These are phyloP conservation scores for Bruguiera hainesii DNA, from an alignment of 441 rosid species.

Conservation along the genomic window DNA sequence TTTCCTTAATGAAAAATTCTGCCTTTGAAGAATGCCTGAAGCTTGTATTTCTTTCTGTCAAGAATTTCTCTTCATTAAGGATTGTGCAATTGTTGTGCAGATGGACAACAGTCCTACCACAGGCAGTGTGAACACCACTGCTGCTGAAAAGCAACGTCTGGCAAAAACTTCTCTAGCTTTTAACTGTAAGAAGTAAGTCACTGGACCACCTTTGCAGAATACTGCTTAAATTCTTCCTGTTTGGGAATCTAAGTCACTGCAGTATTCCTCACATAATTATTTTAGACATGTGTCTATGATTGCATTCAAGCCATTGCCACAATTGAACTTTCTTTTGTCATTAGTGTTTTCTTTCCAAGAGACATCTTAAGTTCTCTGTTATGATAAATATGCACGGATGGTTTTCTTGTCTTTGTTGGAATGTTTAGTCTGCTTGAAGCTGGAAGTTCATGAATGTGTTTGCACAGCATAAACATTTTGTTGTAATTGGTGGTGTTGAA, in stretches of 20 bases:
- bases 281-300: neutral
- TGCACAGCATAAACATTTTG: too few species aligned
- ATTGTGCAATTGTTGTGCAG: conserved; percentile 36
- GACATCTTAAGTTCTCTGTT: too few species aligned
- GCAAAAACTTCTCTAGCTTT: conserved; percentile 91
- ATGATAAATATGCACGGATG: too few species aligned
- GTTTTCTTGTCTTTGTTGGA: too few species aligned
- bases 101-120: conserved; percentile 98
- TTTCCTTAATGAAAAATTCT: neutral
- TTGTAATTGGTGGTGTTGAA: neutral
- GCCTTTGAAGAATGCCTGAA: neutral
- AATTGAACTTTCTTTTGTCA: neutral
- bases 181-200: conserved; percentile 89
- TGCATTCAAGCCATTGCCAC: neutral
- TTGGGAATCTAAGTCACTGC: neutral
- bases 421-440: neutral
- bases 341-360: too few species aligned
- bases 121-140: conserved; percentile 84
- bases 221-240: neutral
- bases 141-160: conserved; percentile 74
- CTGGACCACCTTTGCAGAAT: neutral
- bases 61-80: conserved; percentile 5
- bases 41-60: conserved; percentile 6
- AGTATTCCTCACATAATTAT: neutral
- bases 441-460: neutral